Evolutionary conservation across 345 rosid genomes (phyloP), one percentile per base, ranked within the genome.

Genomic region (Viola odorata): DNA sequence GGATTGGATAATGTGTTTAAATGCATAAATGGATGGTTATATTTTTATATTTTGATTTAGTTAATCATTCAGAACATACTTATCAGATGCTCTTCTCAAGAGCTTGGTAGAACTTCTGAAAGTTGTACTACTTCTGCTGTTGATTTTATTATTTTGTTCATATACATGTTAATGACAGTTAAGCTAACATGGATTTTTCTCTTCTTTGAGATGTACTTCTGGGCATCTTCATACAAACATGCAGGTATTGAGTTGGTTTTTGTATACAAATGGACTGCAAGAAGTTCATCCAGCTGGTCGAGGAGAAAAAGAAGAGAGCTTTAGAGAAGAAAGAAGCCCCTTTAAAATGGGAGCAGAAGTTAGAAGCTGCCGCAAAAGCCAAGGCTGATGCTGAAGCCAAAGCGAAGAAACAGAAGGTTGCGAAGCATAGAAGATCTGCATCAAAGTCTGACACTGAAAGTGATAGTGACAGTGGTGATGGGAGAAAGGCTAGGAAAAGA

Each of bases 201-300:
- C 95, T 87, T 88, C 78, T 87, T 80, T 90, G 99, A 94, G 99
- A 94, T 84, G 97, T 61, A 77, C 90, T 84, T 87, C 77, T 55
- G 84, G 80, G 65, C 85, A 77, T 83, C 75, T 64, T 82, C 96
- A 75, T 88, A 78, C 87, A 79, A 76, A 75, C 78, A 94, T 94
- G 97, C 95, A 94, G 99, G 64, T 75, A 42, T 86, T 84, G 85
- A 81, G 73, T 72, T 83, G 78, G 72, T 66, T 80, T 84, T 73
- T 75, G 9, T 53, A 50, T 64, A 53, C 45, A 80, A 84, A 92
- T 90, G 97, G 97, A 92, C 87, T 75, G 83, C 96, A 92, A 90
- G 84, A 92, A 71, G 78, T 92, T 92, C 83, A 86, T 90, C 63
- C 95, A 86, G 74, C 50, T 94, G 90, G 96, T 90, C 32, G 97